These are phyloP conservation scores for Podospora fimiseda DNA, from an alignment of 495 filamentous ascomycete species.

Conservation along the genomic window DNA sequence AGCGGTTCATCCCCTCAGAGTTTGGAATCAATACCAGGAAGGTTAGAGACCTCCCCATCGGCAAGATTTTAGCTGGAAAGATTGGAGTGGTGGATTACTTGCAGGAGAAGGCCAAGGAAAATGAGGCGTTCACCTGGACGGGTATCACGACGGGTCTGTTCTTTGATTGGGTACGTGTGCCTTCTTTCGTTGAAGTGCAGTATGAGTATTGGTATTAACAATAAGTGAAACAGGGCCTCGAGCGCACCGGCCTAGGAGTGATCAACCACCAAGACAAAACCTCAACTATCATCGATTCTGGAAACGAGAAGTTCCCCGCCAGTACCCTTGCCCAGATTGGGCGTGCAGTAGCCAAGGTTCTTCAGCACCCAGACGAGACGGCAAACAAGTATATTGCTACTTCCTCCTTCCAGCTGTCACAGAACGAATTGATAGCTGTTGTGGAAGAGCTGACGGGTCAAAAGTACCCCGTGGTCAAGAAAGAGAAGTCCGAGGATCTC, in stretches of 20 bases:
- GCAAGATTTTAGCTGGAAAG: constrained; percentile 44
- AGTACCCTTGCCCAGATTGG: constrained; percentile 45
- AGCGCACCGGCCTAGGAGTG: constrained; percentile 23
- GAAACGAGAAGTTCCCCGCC: constrained; percentile 41
- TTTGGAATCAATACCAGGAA: constrained; percentile 50
- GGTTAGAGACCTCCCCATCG: constrained; percentile 26
- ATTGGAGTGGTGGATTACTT: constrained; percentile 44
- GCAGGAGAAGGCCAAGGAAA: constrained; percentile 31
- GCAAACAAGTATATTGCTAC: constrained; percentile 47
- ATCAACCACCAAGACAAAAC: constrained; percentile 41
- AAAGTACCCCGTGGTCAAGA: constrained; percentile 33
- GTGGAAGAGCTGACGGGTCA: constrained; percentile 44
- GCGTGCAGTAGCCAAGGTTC: constrained; percentile 40
- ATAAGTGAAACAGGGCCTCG: constrained; percentile 36
- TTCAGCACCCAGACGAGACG: constrained; percentile 48
- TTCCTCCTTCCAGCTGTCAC: constrained; percentile 45
- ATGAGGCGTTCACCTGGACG: constrained; percentile 45
- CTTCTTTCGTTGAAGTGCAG: constrained; percentile 11
- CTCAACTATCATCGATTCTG: constrained; percentile 47
- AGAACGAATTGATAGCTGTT: constrained; percentile 47
- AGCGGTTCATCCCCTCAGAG: constrained; percentile 59
- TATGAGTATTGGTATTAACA: not conserved
- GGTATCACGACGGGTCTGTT: constrained; percentile 45
- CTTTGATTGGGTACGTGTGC: constrained; percentile 42
- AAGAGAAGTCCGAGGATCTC: constrained; percentile 34